A percentile compares a stretch with the other conserved stretches of the same genome.
These are phyloP conservation scores for Citrus sinensis DNA, from an alignment of 345 rosid genomes.

Conservation along the genomic window DNA sequence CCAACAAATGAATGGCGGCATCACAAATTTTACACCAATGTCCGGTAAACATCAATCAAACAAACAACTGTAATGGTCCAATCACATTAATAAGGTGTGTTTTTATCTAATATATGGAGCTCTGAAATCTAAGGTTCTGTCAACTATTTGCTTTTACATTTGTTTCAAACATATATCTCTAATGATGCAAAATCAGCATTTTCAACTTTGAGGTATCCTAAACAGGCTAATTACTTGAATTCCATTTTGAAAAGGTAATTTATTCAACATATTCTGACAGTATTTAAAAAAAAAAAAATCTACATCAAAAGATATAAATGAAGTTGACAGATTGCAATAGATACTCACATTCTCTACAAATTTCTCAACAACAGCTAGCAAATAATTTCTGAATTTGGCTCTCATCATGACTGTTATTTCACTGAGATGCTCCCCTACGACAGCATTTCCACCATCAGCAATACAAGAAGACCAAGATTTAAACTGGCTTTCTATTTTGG, in stretches of 20 bases:
- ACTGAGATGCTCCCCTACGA: constrained; percentile 75
- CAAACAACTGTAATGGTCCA: not conserved
- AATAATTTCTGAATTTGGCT: constrained; percentile 76
- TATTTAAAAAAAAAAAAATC: not conserved
- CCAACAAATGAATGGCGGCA: not conserved
- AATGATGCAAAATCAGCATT: not conserved
- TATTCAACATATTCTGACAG: not conserved
- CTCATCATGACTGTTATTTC: constrained; percentile 89
- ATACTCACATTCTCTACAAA: constrained; percentile 80
- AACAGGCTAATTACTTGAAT: not conserved
- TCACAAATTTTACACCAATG: not conserved
- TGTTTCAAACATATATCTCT: not conserved
- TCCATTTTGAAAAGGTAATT: not conserved
- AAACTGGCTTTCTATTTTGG: constrained; percentile 69
- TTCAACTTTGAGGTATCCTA: not conserved
- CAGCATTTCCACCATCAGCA: constrained; percentile 57
- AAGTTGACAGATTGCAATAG: not conserved
- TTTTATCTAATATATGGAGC: not conserved
- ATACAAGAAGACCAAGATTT: constrained; percentile 75
- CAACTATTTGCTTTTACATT: not conserved
- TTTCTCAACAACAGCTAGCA: constrained; percentile 89
- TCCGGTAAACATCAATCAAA: not conserved
- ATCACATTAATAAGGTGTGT: not conserved
- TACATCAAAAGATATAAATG: not conserved
- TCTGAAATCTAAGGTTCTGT: not conserved